A percentile compares a stretch with the other conserved stretches of the same genome.
phyloP scores from a whole-genome alignment of 2,329 filamentous ascomycete species.

The Epichloe bromicola region DNA sequence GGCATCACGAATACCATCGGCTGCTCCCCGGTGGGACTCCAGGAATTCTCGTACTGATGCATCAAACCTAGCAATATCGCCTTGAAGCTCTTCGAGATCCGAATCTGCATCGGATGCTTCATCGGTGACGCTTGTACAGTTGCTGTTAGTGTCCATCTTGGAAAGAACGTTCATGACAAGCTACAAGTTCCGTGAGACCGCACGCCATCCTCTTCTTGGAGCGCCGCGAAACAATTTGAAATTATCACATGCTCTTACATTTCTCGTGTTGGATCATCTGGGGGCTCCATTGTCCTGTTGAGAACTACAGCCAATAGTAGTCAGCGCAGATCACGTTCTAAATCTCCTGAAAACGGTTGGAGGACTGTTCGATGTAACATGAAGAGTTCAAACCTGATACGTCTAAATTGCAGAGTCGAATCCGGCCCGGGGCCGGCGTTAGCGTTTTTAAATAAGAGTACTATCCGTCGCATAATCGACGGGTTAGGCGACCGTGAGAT shows the following conservation, averaged over 20 bases:
- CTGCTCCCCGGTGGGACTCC: slow-evolving; percentile 21
- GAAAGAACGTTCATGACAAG: background rate
- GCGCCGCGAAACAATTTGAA: background rate
- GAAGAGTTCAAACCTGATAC: no score
- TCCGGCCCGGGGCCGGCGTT: no score
- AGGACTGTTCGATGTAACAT: background rate
- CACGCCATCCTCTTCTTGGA: background rate
- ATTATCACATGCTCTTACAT: background rate
- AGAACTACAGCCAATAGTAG: background rate
- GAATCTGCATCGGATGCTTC: slow-evolving; percentile 29
- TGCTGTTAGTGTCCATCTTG: background rate
- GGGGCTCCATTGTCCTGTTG: background rate
- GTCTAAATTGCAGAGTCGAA: no score
- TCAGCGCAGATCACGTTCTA: background rate
- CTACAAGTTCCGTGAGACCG: background rate
- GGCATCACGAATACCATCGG: slow-evolving; percentile 8
- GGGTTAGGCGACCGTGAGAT: no score
- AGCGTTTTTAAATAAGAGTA: no score
- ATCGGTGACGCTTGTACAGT: slow-evolving; percentile 9
- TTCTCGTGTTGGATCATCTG: background rate
- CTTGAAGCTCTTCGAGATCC: slow-evolving; percentile 30
- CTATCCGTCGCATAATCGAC: no score
- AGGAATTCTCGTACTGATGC: slow-evolving; percentile 29
- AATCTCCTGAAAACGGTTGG: background rate
- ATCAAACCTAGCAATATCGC: slow-evolving; percentile 30